Evolutionary conservation across 2,329 filamentous ascomycete species (phyloP).

Genomic region (Fusarium goolgardi): DNA sequence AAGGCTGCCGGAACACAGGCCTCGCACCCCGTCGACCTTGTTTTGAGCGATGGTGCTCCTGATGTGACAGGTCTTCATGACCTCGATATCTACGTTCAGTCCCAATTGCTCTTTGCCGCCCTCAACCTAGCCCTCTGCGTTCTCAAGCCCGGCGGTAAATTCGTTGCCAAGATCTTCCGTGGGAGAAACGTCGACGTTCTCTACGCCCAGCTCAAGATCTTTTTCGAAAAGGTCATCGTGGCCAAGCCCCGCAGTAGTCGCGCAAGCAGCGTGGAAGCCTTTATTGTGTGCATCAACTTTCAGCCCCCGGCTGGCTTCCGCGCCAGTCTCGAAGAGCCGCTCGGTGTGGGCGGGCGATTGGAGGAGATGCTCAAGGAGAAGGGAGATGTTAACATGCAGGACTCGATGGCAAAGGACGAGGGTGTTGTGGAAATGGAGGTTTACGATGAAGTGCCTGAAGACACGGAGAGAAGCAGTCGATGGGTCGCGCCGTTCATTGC

Average conservation of each 20-base stretch:
- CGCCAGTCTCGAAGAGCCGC: slow-evolving; percentile 78
- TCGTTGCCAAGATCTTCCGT: slow-evolving; percentile 97
- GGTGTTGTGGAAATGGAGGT: slow-evolving; percentile 61
- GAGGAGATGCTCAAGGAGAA: slow-evolving; percentile 61
- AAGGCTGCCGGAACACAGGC: slow-evolving; percentile 60
- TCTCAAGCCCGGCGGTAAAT: slow-evolving; percentile 90
- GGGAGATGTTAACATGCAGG: slow-evolving; percentile 58
- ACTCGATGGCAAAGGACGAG: slow-evolving; percentile 48
- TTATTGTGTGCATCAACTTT: slow-evolving; percentile 95
- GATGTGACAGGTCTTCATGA: slow-evolving; percentile 98
- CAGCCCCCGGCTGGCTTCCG: slow-evolving; percentile 80
- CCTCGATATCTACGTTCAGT: slow-evolving; percentile 97
- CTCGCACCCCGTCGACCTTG: slow-evolving; percentile 86
- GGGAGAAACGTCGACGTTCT: slow-evolving; percentile 95
- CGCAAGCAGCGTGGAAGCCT: slow-evolving; percentile 97
- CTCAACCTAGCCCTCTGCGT: slow-evolving; percentile 94
- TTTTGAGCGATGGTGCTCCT: slow-evolving; percentile 93
- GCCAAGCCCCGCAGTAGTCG: slow-evolving; percentile 94
- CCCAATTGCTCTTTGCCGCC: slow-evolving; percentile 92
- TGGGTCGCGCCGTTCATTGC: slow-evolving; percentile 98
- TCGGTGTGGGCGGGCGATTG: slow-evolving; percentile 72
- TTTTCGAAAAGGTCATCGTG: slow-evolving; percentile 86
- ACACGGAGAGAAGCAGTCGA: slow-evolving; percentile 58
- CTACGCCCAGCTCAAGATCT: slow-evolving; percentile 91
- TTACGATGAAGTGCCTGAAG: slow-evolving; percentile 57